Conservation (phyloP, 1,139 yeast species). For the Candida sp. region DNA sequence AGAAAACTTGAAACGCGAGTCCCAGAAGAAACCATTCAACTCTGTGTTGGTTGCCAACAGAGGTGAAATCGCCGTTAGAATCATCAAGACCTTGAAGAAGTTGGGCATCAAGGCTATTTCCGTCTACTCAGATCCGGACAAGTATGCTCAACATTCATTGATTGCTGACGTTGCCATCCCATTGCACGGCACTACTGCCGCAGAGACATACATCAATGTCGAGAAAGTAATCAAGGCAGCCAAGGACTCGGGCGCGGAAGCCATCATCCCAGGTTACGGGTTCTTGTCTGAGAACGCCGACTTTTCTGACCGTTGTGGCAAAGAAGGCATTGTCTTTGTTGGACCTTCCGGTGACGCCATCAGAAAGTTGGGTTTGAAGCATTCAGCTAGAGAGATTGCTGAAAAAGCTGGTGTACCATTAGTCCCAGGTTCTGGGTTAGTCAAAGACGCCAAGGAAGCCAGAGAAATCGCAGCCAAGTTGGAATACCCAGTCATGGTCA, state of each 20-base stretch:
- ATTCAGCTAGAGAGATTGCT: slow-evolving; percentile 96
- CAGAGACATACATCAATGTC: slow-evolving; percentile 85
- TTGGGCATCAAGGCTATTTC: slow-evolving; percentile 82
- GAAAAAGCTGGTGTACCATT: slow-evolving; percentile 87
- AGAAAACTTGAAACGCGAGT: slow-evolving; percentile 32
- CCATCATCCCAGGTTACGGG: slow-evolving; percentile 97
- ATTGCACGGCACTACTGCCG: slow-evolving; percentile 80
- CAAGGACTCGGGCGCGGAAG: slow-evolving; percentile 81
- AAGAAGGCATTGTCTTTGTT: slow-evolving; percentile 86
- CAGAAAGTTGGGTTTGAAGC: slow-evolving; percentile 89
- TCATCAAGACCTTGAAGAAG: slow-evolving; percentile 84
- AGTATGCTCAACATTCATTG: slow-evolving; percentile 83
- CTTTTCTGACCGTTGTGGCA: slow-evolving; percentile 84
- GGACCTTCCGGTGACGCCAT: slow-evolving; percentile 97
- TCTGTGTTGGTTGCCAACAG: slow-evolving; percentile 94
- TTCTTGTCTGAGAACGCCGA: slow-evolving; percentile 97
- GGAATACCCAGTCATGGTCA: slow-evolving; percentile 94
- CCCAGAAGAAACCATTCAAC: slow-evolving; percentile 62
- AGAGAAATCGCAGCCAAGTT: slow-evolving; percentile 73
- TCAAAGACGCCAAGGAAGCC: slow-evolving; percentile 75
- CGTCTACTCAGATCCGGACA: slow-evolving; percentile 89
- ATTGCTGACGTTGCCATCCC: slow-evolving; percentile 85
- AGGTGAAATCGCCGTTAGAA: slow-evolving; percentile 97
- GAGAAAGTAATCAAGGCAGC: slow-evolving; percentile 90
- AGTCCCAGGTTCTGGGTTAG: slow-evolving; percentile 93